Base-by-base conservation (phyloP, 352 stramenopile species). In the Globisporangium takayamanum region DNA sequence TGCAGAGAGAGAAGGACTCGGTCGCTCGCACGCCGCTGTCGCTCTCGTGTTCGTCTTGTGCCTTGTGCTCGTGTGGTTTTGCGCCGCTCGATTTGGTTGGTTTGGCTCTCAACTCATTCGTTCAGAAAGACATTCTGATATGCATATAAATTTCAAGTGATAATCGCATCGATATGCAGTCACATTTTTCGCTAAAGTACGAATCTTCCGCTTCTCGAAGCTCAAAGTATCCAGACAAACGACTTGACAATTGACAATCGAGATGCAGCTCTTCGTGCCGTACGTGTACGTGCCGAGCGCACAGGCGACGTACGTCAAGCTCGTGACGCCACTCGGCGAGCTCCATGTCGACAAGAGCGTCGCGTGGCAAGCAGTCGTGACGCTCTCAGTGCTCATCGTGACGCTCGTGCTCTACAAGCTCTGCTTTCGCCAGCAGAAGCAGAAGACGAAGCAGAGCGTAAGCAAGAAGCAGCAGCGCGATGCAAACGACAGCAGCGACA, bases 211-310 rank as follows among this genome's bases (percentile, higher is more conserved):
- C 12, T n/a, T 39, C 6, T 36, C 30, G 22, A 28, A 25, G 28
- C 46, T 3, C 46, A 30, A 39, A 39, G 33, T 39, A 39, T 39
- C 33, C 5, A 53, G 12, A 53, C 26, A 60, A 33, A 6, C 28
- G 3, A 33, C 2, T 33, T 33, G 20, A 48, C 48, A 45, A 47
- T 39, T 4, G 12, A 53, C 53, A 42, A 53, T 20, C 20, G n/a
- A 55, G 18, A 58, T 57, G 53, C 33, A 61, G 50, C 16, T 73
- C 39, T 94, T 92, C 67, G 15, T 89, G 63, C 83, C 83, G 53
- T 93, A 91, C 53, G 44, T 93, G 51, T 91, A 93, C 66, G 66
- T 77, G 37, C 80, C 79, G 33, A 88, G 76, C 65, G 54, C 66
- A 0, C 64, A 83, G 18, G 74, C 76, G 55, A 41, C 66, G 33